A percentile compares a stretch with the other conserved stretches of the same genome.
Evolutionary conservation across 1,284 basidiomycete species (phyloP).

Genomic region (Cryptococcus sp.): DNA sequence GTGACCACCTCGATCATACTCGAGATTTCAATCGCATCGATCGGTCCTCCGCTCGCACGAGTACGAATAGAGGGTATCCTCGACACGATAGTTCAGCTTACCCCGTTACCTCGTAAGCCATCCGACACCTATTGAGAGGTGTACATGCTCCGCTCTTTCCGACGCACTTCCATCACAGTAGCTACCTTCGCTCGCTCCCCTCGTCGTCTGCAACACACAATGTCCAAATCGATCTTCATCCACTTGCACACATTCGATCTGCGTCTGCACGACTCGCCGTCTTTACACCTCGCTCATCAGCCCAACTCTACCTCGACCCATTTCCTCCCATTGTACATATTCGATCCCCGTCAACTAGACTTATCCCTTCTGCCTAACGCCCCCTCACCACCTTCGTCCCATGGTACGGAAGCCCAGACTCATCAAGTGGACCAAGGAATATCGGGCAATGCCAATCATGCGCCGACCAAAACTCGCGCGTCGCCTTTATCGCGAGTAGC

Average conservation of each 20-base stretch:
- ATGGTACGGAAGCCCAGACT: not conserved
- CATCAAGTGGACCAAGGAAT: constrained; percentile 7
- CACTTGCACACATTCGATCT: constrained; percentile 53
- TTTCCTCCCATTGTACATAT: constrained; percentile 60
- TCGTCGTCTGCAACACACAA: constrained; percentile 2
- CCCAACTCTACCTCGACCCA: constrained; percentile 44
- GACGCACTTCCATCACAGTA: too few species aligned
- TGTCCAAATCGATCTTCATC: constrained; percentile 22
- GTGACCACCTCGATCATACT: not conserved
- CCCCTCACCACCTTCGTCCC: constrained; percentile 13
- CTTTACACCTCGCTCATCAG: constrained; percentile 53
- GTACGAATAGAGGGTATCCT: too few species aligned
- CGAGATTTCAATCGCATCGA: too few species aligned
- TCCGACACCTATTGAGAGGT: too few species aligned
- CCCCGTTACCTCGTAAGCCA: too few species aligned
- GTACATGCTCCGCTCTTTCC: too few species aligned
- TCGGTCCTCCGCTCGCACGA: too few species aligned
- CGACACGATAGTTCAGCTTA: too few species aligned
- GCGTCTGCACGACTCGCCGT: constrained; percentile 57
- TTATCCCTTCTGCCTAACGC: constrained; percentile 52
- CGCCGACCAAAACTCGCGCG: constrained; percentile 22
- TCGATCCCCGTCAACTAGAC: constrained; percentile 59
- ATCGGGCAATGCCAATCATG: constrained; percentile 15
- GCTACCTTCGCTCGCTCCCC: too few species aligned
- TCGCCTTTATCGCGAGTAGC: constrained; percentile 52